Evolutionary conservation across 2,329 filamentous ascomycete genomes (phyloP).

Genomic region (Fusarium pseudoanthophilum): DNA sequence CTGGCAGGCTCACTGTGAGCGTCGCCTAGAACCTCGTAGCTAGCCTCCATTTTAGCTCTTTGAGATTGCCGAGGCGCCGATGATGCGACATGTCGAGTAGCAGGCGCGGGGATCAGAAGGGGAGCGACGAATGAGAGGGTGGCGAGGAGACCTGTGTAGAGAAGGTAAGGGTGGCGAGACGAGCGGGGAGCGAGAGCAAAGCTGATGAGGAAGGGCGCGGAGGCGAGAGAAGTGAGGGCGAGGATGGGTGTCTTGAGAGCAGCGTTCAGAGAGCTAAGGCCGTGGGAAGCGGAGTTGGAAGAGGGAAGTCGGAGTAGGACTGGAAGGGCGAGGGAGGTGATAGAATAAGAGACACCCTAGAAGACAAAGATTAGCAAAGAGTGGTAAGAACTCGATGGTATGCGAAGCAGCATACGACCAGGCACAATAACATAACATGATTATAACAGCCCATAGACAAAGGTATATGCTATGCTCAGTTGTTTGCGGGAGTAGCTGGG

Average conservation of each 20-base stretch:
- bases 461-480: background rate
- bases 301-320: constrained; percentile 83
- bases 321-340: constrained; percentile 81
- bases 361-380: constrained; percentile 30
- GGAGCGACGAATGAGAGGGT: constrained; percentile 68
- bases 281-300: constrained; percentile 74
- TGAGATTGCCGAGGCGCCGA: constrained; percentile 47
- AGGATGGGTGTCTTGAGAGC: constrained; percentile 73
- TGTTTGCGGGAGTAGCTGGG: background rate
- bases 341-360: constrained; percentile 89
- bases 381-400: background rate
- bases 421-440: background rate
- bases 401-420: background rate
- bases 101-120: constrained; percentile 55
- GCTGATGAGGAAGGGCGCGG: constrained; percentile 78
- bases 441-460: background rate
- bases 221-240: constrained; percentile 74
- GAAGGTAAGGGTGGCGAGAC: constrained; percentile 85
- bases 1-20: constrained; percentile 60
- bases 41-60: constrained; percentile 70
- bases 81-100: constrained; percentile 42
- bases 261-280: constrained; percentile 74
- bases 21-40: constrained; percentile 75
- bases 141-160: constrained; percentile 82
- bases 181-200: constrained; percentile 80